These are phyloP conservation scores for Barbarea vulgaris DNA, from an alignment of 345 rosid genomes.

Conservation along the genomic window DNA sequence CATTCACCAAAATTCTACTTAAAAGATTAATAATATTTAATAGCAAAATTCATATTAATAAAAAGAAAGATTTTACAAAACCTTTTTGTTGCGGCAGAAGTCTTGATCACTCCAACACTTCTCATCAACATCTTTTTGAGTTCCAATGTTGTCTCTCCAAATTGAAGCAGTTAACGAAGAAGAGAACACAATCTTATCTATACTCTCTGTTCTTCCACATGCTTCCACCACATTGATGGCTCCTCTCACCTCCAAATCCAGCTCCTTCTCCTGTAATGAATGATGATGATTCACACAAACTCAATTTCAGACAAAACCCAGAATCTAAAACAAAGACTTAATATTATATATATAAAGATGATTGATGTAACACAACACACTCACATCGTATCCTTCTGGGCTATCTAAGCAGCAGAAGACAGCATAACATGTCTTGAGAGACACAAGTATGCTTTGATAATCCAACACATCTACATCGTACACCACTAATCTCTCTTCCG, in stretches of 20 bases:
- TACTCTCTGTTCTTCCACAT: slow-evolving; percentile 68
- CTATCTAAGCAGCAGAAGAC: slow-evolving; percentile 74
- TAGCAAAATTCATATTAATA: not conserved
- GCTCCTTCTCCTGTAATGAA: slow-evolving; percentile 50
- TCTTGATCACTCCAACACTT: slow-evolving; percentile 76
- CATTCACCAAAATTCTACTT: slow-evolving; percentile 8
- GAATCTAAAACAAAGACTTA: not conserved
- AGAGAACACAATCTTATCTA: slow-evolving; percentile 66
- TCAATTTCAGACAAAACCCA: not conserved
- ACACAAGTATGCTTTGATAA: slow-evolving; percentile 73
- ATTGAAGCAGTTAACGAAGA: slow-evolving; percentile 81
- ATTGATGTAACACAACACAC: slow-evolving; percentile 20
- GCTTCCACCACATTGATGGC: slow-evolving; percentile 88
- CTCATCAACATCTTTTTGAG: slow-evolving; percentile 71
- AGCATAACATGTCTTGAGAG: slow-evolving; percentile 69
- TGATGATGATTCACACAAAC: not conserved
- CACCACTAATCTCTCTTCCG: slow-evolving; percentile 57
- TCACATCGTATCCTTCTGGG: slow-evolving; percentile 71
- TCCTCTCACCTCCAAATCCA: slow-evolving; percentile 81
- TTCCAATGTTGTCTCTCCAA: slow-evolving; percentile 71
- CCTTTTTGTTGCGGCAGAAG: slow-evolving; percentile 78
- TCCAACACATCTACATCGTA: slow-evolving; percentile 69
- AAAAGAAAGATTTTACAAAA: slow-evolving; percentile 29
- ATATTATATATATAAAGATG: not conserved
- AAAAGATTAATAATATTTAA: not conserved